Evolutionary conservation across 805 yeast genomes (phyloP).

Genomic region (Wickerhamiella siamensis): DNA sequence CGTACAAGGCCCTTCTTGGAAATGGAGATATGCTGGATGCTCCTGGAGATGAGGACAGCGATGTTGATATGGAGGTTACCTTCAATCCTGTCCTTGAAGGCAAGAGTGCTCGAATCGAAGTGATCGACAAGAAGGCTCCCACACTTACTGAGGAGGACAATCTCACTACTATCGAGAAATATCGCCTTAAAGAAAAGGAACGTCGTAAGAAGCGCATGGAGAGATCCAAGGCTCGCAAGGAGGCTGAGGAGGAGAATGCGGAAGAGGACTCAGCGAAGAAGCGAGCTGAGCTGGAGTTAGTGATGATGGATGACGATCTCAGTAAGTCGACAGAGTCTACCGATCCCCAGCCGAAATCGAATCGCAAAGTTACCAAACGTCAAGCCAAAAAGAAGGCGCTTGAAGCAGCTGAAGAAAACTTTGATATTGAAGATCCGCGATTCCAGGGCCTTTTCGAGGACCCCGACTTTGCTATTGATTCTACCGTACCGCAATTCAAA

Average conservation of each 20-base stretch:
- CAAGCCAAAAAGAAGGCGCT: conserved; percentile 30
- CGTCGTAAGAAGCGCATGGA: conserved; percentile 77
- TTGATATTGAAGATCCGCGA: conserved; percentile 72
- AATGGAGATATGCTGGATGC: conserved; percentile 1
- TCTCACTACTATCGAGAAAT: conserved; percentile 63
- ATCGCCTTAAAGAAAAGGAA: conserved; percentile 82
- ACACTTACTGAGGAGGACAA: conserved; percentile 30
- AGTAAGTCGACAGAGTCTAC: conserved; percentile 44
- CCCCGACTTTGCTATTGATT: conserved; percentile 89
- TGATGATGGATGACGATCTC: conserved; percentile 61
- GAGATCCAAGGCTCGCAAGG: conserved; percentile 47
- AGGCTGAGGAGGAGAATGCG: conserved; percentile 31
- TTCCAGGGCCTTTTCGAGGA: conserved; percentile 71
- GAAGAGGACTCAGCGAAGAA: conserved; percentile 29
- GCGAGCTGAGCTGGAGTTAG: conserved; percentile 58
- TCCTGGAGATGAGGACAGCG: conserved; percentile 26
- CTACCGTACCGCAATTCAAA: conserved; percentile 80
- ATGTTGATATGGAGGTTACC: conserved; percentile 87
- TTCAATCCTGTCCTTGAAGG: conserved; percentile 75
- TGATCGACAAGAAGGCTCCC: conserved; percentile 3
- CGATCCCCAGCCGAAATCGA: conserved; percentile 42
- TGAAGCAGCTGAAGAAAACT: conserved; percentile 35
- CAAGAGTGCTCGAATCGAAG: conserved; percentile 23
- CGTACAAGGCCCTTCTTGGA: conserved; percentile 16
- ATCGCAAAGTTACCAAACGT: conserved; percentile 29